phyloP scores from a whole-genome alignment of 2,329 filamentous ascomycete genomes.

The Botrytis pseudocinerea region DNA sequence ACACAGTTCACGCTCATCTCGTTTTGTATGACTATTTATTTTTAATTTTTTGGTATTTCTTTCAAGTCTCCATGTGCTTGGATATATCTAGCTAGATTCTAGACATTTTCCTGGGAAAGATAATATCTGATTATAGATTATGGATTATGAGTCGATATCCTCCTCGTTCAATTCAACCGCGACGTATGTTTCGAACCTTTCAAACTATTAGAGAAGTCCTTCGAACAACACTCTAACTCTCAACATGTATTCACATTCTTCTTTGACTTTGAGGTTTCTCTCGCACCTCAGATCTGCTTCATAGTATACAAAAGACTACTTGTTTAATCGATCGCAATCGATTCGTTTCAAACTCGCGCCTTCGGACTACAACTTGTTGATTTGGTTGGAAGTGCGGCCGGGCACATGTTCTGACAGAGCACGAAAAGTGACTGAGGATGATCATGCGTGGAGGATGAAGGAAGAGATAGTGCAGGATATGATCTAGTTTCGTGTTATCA shows the following conservation, averaged over 20 bases:
- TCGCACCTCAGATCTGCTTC: not conserved
- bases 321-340: fast-evolving
- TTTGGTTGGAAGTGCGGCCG: not conserved
- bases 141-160: no score
- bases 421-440: no score
- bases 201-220: no score
- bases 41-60: not conserved
- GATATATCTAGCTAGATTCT: not conserved
- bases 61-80: not conserved
- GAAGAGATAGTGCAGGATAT: not conserved
- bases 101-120: no score
- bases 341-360: not conserved
- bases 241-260: not conserved
- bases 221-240: no score
- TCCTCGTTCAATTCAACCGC: no score
- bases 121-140: no score
- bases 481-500: not conserved
- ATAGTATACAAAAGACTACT: not conserved
- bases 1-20: no score
- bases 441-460: not conserved
- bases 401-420: not conserved
- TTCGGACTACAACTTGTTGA: not conserved
- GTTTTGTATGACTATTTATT: no score
- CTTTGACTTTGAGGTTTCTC: not conserved
- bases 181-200: no score